Evolutionary conservation across 495 filamentous ascomycete species (phyloP).

Genomic region (Penicillium waksmanii): DNA sequence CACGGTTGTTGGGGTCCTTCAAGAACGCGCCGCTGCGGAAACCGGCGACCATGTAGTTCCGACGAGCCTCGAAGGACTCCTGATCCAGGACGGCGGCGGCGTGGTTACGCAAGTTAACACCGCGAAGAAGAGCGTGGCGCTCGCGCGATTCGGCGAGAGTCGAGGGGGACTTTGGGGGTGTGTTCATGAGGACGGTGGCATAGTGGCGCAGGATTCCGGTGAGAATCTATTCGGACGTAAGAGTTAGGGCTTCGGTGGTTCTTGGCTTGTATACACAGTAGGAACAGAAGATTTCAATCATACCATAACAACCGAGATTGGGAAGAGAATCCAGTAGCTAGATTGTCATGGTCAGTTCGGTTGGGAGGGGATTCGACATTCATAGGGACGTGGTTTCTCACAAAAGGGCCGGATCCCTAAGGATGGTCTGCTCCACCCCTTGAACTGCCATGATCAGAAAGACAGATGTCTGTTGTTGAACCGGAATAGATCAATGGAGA

Average conservation of each 20-base stretch:
- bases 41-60: conserved; percentile 74
- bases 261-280: background rate
- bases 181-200: conserved; percentile 85
- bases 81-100: conserved; percentile 69
- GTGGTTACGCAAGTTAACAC: conserved; percentile 82
- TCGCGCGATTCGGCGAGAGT: conserved; percentile 78
- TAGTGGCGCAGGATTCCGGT: conserved; percentile 97
- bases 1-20: conserved; percentile 83
- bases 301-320: conserved; percentile 97
- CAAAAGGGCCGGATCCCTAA: conserved; percentile 98
- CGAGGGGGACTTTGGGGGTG: conserved; percentile 79
- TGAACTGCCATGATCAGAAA: conserved; percentile 73
- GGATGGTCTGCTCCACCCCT: conserved; percentile 89
- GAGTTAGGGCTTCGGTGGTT: background rate
- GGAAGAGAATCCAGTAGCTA: conserved; percentile 98
- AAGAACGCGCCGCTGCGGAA: conserved; percentile 86
- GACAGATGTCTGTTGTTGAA: conserved; percentile 1
- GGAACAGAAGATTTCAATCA: conserved; percentile 3
- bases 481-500: conserved; percentile 4
- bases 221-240: conserved; percentile 63
- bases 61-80: conserved; percentile 75
- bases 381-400: conserved; percentile 43
- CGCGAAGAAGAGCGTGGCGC: conserved; percentile 83
- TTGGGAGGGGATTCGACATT: conserved; percentile 4
- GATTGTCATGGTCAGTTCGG: conserved; percentile 28